Evolutionary conservation across 1,139 yeast genomes (phyloP), one percentile per base, ranked within the genome.

Genomic region (Pneumocystis canis): DNA sequence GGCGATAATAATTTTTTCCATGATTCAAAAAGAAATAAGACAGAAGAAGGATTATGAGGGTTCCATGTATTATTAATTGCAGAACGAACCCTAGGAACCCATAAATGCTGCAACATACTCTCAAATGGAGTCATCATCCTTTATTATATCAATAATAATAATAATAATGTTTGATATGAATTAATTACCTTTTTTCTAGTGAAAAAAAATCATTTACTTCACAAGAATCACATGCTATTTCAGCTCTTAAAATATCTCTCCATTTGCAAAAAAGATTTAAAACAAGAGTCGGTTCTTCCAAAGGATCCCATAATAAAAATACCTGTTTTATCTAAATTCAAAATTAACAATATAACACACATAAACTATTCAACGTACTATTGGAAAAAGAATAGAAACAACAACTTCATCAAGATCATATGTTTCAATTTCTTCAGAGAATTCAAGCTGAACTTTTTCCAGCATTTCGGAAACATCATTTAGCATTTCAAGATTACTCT

Each of bases 1-100:
- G 68, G 68, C 2, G 78, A 77, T 2, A 81, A 63, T 0, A 80
- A 66, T 0, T 72, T 71, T 54, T 73, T 74, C 77, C 82, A 80
- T 47, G 79, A 80, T 37, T 81, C 76, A 2, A 75, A 64, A 16
- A 74, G 62, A 3, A 69, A 61, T 6, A 74, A 63, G 1, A 72
- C 73, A 2, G 72, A 59, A 6, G 70, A 68, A 0, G 75, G 63
- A 74, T 66, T 33, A 73, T 64, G 14, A 71, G 73, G 69, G 31
- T 68, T 64, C 76, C 82, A 80, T 5, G 71, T 67, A 7, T 69
- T 64, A n/a, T 66, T 60, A 28, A 77, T 71, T 30, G 70, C 71
- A 0, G 69, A 59, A 5, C 69, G 65, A 0, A 79, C 67, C 31
- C 72, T 73, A 0, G 76, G 74, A 0, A 71, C 68, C 79, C 80